Base-by-base conservation (phyloP, 2,329 filamentous ascomycete species). In the Ascochyta fabae region DNA sequence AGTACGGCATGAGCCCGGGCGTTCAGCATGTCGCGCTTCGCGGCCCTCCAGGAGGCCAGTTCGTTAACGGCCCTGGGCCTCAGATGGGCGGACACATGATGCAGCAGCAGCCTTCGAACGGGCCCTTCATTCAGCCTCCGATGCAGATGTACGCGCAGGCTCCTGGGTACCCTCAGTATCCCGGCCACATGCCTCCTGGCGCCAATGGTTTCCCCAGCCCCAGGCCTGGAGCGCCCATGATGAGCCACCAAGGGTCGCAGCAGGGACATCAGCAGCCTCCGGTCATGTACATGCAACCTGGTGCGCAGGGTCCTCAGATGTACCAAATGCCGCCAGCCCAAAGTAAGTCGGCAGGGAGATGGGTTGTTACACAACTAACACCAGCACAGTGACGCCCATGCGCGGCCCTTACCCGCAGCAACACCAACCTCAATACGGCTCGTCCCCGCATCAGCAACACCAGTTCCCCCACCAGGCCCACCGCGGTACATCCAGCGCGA, bases 221-320 rank as follows among this genome's bases (percentile, higher is more conserved):
- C 1, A 88, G 91, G 53, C 86, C 92, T 43, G 87, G 88, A 44
- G 72, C 95, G 12, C 88, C 91, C 2, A 92, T 96, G 88, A 98
- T 98, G 94, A 90, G 88, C 68, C 93, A 93, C 64, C 92, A 96
- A 78, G 91, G 91, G 51, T 97, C 93, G 26, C 94, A 97, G 70
- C 93, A 96, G 74, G 92, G 93, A 72, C 81, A 81, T 53, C 81
- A 81, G 43, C 80, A 86, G 80, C 60, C 64, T 13, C 68, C 86
- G 81, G 78, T 93, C 84, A 80, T 89, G 85, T 83, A 80, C 61
- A 91, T 93, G 88, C 90, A 88, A 67, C 88, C 88, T 39, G 87
- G 82, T 48, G 88, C 88, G 70, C 91, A 89, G 70, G 89, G 87
- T 68, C 90, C 92, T 71, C 89, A 89, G 34, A 85, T 86, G 48